Base-by-base conservation (phyloP, 2,329 filamentous ascomycete genomes). In the Lojkania enalia region DNA sequence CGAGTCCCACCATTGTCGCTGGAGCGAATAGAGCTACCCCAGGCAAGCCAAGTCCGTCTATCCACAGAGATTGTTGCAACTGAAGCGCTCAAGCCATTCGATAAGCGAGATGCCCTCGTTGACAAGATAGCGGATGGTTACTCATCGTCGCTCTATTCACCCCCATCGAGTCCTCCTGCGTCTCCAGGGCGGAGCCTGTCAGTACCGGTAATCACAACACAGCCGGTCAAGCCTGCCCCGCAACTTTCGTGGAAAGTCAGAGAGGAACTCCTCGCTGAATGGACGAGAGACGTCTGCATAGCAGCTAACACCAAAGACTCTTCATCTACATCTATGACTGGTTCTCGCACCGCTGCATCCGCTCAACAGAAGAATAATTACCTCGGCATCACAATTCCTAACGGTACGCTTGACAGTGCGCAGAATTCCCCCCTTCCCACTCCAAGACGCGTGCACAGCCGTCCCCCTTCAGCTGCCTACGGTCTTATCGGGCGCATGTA, bases 181-280 rank as follows among this genome's bases (percentile, higher is more conserved):
- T 90, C 88, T 2, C 88, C 89, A 1, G 78, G 80, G 23, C 82
- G 87, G 39, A 79, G 73, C 42, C 79, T 85, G 52, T 77, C 78
- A 3, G 78, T 85, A 30, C 84, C 86, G 0, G 77, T 85, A 4
- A 69, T 88, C 13, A 42, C 49, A 0, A 57, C 67, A 35, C 59
- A 60, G 3, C 58, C 53, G 7, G 43, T 63, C 33, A 57, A 55
- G 20, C 27, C 59, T 25, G 29, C 67, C 44, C 60, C 62, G 46
- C 78, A 85, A 45, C 74, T 96, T 2, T 87, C 90, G 0, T 67
- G 74, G 13, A 77, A 75, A 20, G 81, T 90, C 55, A 83, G 80
- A 53, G 88, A 94, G 50, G 81, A 88, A 54, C 88, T 96, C 80
- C 73, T 90, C 45, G 76, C 81, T 15, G 82, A 88, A 36, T 96